Evolutionary conservation across 192 early-diverging fungal species (phyloP).

Genomic region (Spizellomyces sp.): DNA sequence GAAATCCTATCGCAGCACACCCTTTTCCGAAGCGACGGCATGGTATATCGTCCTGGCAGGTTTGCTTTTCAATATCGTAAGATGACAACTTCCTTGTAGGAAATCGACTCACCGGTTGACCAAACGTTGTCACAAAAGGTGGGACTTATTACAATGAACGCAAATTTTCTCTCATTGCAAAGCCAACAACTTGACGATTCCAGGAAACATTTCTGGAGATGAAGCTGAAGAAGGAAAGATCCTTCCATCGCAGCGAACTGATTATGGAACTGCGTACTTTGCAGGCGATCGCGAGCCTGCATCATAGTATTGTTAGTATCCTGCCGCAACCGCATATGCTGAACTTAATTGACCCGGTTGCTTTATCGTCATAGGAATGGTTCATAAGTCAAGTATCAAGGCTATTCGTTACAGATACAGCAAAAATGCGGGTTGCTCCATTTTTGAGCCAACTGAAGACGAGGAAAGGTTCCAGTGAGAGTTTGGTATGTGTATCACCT

Average conservation of each 20-base stretch:
- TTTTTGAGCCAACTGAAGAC: constrained; percentile 18
- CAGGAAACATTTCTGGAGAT: constrained; percentile 79
- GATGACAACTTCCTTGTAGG: no score
- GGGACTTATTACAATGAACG: background rate
- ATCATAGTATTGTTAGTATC: constrained; percentile 77
- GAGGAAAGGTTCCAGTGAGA: constrained; percentile 1
- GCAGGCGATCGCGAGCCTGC: constrained; percentile 70
- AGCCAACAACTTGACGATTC: background rate
- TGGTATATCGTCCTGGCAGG: no score
- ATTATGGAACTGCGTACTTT: constrained; percentile 84
- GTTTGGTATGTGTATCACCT: background rate
- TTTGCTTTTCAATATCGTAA: no score
- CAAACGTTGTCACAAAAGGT: constrained; percentile 29
- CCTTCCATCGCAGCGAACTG: constrained; percentile 75
- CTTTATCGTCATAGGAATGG: constrained; percentile 59
- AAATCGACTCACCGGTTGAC: no score
- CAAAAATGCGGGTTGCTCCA: constrained; percentile 21
- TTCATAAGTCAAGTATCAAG: constrained; percentile 49
- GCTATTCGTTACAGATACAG: constrained; percentile 25
- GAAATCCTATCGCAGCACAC: constrained; percentile 54
- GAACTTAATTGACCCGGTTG: background rate
- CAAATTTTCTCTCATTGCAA: no score
- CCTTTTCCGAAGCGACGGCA: constrained; percentile 32
- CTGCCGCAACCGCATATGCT: background rate
- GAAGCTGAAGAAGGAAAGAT: constrained; percentile 77